Conservation (phyloP, 192 early-diverging fungal genomes). For the Rhizophlyctis rosea region DNA sequence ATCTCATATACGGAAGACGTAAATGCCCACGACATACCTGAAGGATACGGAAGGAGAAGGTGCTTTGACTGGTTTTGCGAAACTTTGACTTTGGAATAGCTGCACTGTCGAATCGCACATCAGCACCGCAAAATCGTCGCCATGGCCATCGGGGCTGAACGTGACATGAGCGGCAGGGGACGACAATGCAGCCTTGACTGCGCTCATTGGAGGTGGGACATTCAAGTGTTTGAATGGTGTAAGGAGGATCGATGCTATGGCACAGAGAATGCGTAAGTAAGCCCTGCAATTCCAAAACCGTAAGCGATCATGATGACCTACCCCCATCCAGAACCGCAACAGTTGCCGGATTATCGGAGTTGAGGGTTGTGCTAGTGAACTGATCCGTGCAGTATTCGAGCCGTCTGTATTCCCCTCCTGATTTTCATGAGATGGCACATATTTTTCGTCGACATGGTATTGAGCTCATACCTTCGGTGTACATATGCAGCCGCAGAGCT, state of each 20-base stretch:
- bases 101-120: slow-evolving; percentile 48
- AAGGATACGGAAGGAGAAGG: slow-evolving; percentile 17
- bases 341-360: slow-evolving; percentile 44
- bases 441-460: slow-evolving; percentile 3
- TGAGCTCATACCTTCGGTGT: slow-evolving; percentile 2
- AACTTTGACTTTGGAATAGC: slow-evolving; percentile 13
- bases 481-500: slow-evolving; percentile 59
- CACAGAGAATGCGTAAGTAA: slow-evolving; percentile 19
- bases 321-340: slow-evolving; percentile 79
- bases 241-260: slow-evolving; percentile 47
- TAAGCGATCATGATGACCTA: slow-evolving; percentile 11
- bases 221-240: slow-evolving; percentile 82
- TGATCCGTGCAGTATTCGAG: slow-evolving; percentile 39
- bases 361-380: slow-evolving; percentile 37
- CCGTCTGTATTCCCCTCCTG: slow-evolving; percentile 34
- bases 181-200: slow-evolving; percentile 36
- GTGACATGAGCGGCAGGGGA: slow-evolving; percentile 54
- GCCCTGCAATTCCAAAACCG: slow-evolving; percentile 21
- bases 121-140: slow-evolving; percentile 72
- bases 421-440: slow-evolving; percentile 1
- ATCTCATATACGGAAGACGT: too few relatives aligned
- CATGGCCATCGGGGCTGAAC: slow-evolving; percentile 58
- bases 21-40: not conserved
- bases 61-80: slow-evolving; percentile 36
- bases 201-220: slow-evolving; percentile 93